Percentiles rank a stretch among this genome's conserved stretches.
Conservation (phyloP, 1,284 basidiomycete genomes). For the Cronartium quercuum region DNA sequence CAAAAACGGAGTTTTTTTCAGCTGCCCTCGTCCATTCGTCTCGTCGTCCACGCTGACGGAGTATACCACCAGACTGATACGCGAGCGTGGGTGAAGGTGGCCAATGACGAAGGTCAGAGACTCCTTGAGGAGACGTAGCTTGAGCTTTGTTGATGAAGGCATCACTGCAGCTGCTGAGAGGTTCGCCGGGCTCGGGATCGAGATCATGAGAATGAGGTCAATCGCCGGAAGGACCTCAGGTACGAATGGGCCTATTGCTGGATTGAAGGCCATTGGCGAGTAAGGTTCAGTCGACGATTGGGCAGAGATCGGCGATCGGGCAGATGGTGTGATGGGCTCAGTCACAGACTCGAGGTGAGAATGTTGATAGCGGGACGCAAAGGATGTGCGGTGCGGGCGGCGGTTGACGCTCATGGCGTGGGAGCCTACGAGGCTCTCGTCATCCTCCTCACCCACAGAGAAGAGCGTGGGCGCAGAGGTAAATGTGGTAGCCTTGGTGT, state of each 20-base stretch:
- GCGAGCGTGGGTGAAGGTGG: conserved; percentile 66
- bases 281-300: neutral
- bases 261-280: neutral
- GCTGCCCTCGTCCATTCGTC: conserved; percentile 56
- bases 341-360: neutral
- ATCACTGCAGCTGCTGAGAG: conserved; percentile 54
- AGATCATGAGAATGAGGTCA: conserved; percentile 85
- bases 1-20: conserved; percentile 83
- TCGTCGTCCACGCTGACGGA: conserved; percentile 62
- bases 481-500: neutral
- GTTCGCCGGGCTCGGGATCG: conserved; percentile 60
- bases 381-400: neutral
- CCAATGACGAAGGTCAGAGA: conserved; percentile 76
- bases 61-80: conserved; percentile 78
- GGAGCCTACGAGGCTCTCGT: neutral
- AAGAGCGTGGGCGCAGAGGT: neutral
- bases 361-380: neutral
- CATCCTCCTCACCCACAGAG: neutral
- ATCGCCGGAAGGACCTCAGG: conserved; percentile 56
- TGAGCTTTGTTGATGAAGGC: conserved; percentile 72
- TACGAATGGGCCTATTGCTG: neutral
- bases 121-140: conserved; percentile 73
- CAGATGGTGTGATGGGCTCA: neutral
- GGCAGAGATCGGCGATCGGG: neutral
- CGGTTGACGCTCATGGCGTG: conserved; percentile 6